Evolutionary conservation across 805 yeast genomes (phyloP).

Genomic region (Starmera caribaea): DNA sequence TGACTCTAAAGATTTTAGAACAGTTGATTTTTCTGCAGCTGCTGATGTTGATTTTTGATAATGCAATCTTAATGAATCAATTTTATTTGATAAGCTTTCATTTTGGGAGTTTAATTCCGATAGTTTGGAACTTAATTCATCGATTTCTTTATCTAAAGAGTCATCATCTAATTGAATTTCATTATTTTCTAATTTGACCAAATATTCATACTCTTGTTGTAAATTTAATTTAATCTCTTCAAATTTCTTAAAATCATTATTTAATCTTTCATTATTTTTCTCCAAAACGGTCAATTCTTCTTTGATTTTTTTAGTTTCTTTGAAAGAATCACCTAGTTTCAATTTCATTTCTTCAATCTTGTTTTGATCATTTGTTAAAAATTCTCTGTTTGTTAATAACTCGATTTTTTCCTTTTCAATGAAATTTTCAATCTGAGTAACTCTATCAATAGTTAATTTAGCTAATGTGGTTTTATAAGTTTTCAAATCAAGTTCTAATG

Average conservation of each 20-base stretch:
- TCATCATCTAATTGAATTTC: constrained; percentile 23
- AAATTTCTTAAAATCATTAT: constrained; percentile 11
- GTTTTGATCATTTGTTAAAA: constrained; percentile 31
- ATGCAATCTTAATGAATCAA: constrained; percentile 25
- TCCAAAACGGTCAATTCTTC: constrained; percentile 10
- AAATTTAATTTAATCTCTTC: constrained; percentile 5
- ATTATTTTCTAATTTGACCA: constrained; percentile 2
- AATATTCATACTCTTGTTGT: background rate
- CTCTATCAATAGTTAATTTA: constrained; percentile 24
- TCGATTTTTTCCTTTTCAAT: constrained; percentile 12
- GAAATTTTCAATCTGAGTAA: constrained; percentile 19
- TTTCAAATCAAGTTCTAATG: constrained; percentile 16
- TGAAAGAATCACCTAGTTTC: constrained; percentile 32
- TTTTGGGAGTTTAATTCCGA: constrained; percentile 40
- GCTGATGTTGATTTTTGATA: constrained; percentile 36
- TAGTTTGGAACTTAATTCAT: constrained; percentile 5
- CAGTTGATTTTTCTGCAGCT: constrained; percentile 35
- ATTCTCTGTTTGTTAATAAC: constrained; percentile 20
- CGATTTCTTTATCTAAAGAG: constrained; percentile 22
- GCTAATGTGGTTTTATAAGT: constrained; percentile 29
- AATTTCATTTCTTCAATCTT: constrained; percentile 28
- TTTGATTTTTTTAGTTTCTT: constrained; percentile 13
- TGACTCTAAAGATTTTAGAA: constrained; percentile 15
- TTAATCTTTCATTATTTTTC: constrained; percentile 12
- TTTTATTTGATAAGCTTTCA: constrained; percentile 17